A percentile compares a stretch with the other conserved stretches of the same genome.
These are phyloP conservation scores for Hyaloscypha hepaticicola DNA, from an alignment of 495 filamentous ascomycete genomes.

Conservation along the genomic window DNA sequence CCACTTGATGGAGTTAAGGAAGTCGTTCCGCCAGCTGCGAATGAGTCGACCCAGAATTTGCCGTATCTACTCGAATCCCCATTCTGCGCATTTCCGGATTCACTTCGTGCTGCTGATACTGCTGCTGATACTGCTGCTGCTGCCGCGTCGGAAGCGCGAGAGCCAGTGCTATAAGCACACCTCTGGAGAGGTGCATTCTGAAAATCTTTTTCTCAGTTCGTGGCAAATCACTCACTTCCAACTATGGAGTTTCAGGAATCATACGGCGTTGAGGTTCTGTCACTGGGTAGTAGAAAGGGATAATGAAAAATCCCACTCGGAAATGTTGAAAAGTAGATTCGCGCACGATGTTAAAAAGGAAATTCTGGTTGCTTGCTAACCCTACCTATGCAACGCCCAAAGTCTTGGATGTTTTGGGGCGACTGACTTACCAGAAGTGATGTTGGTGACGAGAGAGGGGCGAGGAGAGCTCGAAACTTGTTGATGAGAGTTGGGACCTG, in stretches of 20 bases:
- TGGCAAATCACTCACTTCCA: not conserved
- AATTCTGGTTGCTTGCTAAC: not conserved
- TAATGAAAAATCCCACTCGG: not conserved
- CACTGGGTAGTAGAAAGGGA: not conserved
- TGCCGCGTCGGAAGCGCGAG: constrained; percentile 1
- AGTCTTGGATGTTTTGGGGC: not conserved
- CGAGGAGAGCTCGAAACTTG: not conserved
- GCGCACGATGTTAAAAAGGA: not conserved
- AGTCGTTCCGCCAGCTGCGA: no score
- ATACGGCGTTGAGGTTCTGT: not conserved
- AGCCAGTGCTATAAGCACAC: constrained; percentile 14
- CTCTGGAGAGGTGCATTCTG: constrained; percentile 6
- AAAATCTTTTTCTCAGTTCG: not conserved
- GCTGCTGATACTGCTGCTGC: no score
- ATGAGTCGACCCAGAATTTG: no score
- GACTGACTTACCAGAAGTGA: not conserved
- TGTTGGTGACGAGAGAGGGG: not conserved
- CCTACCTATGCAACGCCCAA: not conserved
- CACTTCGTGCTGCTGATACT: no score
- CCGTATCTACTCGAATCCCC: no score
- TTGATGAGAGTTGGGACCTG: no score
- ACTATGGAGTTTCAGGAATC: not conserved
- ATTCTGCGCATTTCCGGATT: no score
- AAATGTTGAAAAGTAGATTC: not conserved
- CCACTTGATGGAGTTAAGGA: no score